Base-by-base conservation (phyloP, 1,139 yeast species). In the Blastobotrys serpentis region DNA sequence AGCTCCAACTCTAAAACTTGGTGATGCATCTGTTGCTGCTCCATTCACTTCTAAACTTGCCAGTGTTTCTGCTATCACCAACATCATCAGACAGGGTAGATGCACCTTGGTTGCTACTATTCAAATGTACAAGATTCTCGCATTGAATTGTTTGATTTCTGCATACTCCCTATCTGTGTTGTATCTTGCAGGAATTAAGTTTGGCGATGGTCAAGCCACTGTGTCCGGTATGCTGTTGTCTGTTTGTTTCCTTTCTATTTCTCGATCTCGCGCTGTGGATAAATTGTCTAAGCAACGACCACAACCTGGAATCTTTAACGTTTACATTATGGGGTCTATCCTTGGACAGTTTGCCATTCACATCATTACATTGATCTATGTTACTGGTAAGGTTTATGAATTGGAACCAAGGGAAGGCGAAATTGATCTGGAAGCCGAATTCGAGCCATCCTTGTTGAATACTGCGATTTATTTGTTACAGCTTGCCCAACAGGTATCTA, bases 1-100 rank as follows among this genome's bases (percentile, higher is more conserved):
- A 58, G 95, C 94, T 0, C 98, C 99, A 51, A 82, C 86, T 43
- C 78, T 92, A 71, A 94, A 92, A 68, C 76, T 92, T 50, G 99
- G 99, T 62, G 99, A 92, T 72, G 99, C 99, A 7, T 90, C 98
- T 22, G 96, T 94, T 61, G 99, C 99, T 50, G 99, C 99, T 34
- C 99, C 99, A 42, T 89, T 92, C 67, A 92, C 99, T 16, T 90
- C 98, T 22, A 92, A 92, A 67, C 79, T 92, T 58, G 81, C 96
- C 32, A 86, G 86, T 65, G 98, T 94, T 43, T 80, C 92, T 49
- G 85, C 98, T 48, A 97, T 94, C 50, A 86, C 96, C 47, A 84
- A 89, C 64, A 87, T 92, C 57, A 80, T 92, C 60, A 90, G 99
- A 71, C 98, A 94, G 76, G 99, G 99, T 59, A 89, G 99, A 72